Conservation (phyloP, 208 protist genomes). For the Blastocrithidia nonstop region DNA sequence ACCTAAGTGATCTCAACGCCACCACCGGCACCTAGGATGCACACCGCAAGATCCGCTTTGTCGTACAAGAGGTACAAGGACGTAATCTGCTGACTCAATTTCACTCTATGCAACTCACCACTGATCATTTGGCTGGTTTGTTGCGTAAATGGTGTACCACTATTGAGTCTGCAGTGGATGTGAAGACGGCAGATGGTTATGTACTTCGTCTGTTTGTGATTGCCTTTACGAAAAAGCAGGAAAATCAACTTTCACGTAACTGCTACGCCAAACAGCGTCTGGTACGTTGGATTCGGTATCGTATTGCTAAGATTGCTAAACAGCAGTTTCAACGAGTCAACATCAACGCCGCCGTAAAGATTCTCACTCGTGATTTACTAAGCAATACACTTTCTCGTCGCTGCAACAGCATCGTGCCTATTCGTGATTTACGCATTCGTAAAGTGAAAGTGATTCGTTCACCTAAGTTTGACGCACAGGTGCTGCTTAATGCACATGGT, state of each 20-base stretch:
- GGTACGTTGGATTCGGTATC: constrained; percentile 88
- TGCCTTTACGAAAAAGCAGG: constrained; percentile 94
- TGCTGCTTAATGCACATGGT: constrained; percentile 87
- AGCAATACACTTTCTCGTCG: constrained; percentile 91
- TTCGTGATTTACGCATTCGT: constrained; percentile 96
- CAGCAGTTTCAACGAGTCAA: constrained; percentile 67
- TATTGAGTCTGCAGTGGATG: constrained; percentile 92
- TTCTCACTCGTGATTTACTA: constrained; percentile 92
- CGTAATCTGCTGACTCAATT: constrained; percentile 96
- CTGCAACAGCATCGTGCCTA: constrained; percentile 91
- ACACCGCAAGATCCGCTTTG: constrained; percentile 96
- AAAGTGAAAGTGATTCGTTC: constrained; percentile 96
- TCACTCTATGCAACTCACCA: constrained; percentile 96
- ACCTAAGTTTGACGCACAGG: constrained; percentile 91
- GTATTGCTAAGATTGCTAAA: constrained; percentile 93
- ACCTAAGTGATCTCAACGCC: constrained; percentile 95
- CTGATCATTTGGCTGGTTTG: constrained; percentile 94
- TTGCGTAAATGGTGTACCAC: constrained; percentile 98
- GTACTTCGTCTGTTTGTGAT: constrained; percentile 95
- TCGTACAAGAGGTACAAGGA: constrained; percentile 94
- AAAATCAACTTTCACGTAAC: constrained; percentile 91
- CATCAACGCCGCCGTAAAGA: constrained; percentile 90
- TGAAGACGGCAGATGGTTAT: constrained; percentile 97
- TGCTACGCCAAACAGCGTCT: constrained; percentile 95
- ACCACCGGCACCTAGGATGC: constrained; percentile 42